Evolutionary conservation across 257 asterid species (phyloP), one percentile per base, ranked within the genome.

Genomic region (Vinca minor): DNA sequence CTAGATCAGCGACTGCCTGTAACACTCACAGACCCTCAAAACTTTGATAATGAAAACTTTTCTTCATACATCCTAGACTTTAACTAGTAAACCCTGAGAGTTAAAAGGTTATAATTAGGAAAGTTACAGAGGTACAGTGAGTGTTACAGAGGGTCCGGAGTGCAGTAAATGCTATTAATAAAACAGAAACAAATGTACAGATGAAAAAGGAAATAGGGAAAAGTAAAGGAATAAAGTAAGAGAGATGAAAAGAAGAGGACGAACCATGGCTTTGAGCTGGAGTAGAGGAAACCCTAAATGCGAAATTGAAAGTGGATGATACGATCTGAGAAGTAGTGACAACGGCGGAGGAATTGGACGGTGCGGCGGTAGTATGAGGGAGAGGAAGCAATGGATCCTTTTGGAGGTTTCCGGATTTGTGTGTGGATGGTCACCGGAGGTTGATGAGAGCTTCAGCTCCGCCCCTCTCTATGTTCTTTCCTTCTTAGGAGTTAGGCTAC

Each of bases 221-320:
- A 46, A 25, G 9, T 9, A 34, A 56, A 56, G 62, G 25, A 56
- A 7, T 28, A 14, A 34, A 21, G 20, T 1, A 0, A 17, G 49
- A 3, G 49, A 15, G 21, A 44, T 15, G 5, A 14, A 44, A 56
- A 17, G 21, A 17, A 9, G 5, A 29, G 18, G 1, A 55, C 23
- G 17, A 21, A 56, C 62, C 62, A 56, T 56, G 41, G 29, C 26
- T 14, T 56, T 31, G n/a, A 56, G 62, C 26, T 34, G 62, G 42
- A n/a, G 29, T 3, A 8, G 62, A 18, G 41, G 4, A 56, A 56
- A 56, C 62, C 62, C 62, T 56, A 56, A n/a, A 56, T 18, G 62
- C 39, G 41, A 11, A 38, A 56, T 2, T 31, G 41, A 18, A 15
- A 26, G 17, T 1, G 57, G 32, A 23, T 17, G n/a, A 18, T 18